Evolutionary conservation across 176 grass and related monocot species (phyloP), one percentile per base, ranked within the genome.

Genomic region (Alopecurus myosuroides): DNA sequence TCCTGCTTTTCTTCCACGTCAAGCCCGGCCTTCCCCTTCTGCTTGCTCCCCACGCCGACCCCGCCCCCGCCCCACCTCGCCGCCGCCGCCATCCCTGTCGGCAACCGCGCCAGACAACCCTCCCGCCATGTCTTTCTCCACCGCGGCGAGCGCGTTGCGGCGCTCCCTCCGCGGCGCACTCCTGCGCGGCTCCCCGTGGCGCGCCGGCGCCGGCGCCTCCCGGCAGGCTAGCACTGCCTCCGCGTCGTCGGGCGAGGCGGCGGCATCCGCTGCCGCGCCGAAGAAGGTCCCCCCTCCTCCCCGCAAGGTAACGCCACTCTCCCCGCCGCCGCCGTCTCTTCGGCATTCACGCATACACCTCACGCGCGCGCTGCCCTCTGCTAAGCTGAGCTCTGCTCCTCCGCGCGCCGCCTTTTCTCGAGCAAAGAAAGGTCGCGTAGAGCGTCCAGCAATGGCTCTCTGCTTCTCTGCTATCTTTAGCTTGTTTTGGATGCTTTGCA

Each of bases 221-320:
- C 86, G 88, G 82, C 25, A 33, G 31, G 80, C 79, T 18, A 90
- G 88, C 87, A 82, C 55, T 53, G 53, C 35, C 14, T 82, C 78
- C 9, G 28, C 29, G 25, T 9, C 35, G 19, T 88, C 90, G 41
- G 78, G 79, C 20, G 68, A 57, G 31, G 77, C 56, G n/a, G 56
- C 37, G 0, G 80, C 23, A 4, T 40, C 48, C 2, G 34, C 69
- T 13, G 77, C 46, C 19, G 64, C 50, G 15, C 83, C 49, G 20
- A 92, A 84, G 82, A 93, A 89, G 84, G 82, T 95, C 5, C 88
- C 89, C 42, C 96, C 87, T 2, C 58, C 82, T 22, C 84, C 96
- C 33, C 94, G 75, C 69, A 95, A 95, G 93, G 93, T 95, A 82
- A 77, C 36, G 34, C 3, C 3, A 11, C 3, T 2, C 4, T 19